A percentile compares a stretch with the other conserved stretches of the same genome.
Conservation (phyloP, 1,284 basidiomycete genomes). For the Cutaneotrichosporon sp. region DNA sequence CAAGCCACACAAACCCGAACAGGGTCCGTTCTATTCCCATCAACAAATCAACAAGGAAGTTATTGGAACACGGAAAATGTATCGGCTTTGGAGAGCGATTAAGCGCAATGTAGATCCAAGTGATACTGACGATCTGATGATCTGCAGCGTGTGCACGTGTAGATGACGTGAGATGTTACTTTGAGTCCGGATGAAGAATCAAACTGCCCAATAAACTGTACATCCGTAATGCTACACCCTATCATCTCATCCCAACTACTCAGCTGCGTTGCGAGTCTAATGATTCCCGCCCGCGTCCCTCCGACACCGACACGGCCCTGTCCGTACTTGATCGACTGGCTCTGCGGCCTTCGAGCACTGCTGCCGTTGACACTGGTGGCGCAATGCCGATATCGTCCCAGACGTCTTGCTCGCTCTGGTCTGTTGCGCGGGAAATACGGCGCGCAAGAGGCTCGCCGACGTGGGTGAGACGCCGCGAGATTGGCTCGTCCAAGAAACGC, state of each 20-base stretch:
- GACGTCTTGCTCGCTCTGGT: slow-evolving; percentile 1
- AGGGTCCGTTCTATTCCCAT: too few relatives aligned
- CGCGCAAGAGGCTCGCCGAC: slow-evolving; percentile 1
- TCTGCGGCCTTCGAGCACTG: neutral
- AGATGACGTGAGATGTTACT: too few relatives aligned
- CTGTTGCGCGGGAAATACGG: slow-evolving; percentile 4
- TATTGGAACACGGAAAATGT: too few relatives aligned
- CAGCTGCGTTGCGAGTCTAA: neutral
- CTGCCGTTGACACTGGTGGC: neutral
- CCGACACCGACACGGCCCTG: neutral
- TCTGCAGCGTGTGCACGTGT: too few relatives aligned
- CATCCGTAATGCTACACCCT: slow-evolving; percentile 2
- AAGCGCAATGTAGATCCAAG: too few relatives aligned
- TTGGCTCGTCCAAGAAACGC: neutral
- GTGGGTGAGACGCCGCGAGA: neutral
- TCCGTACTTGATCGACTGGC: slow-evolving; percentile 1
- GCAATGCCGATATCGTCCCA: slow-evolving; percentile 6
- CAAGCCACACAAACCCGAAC: too few relatives aligned
- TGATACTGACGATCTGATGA: too few relatives aligned
- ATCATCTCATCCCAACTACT: neutral
- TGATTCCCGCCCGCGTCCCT: neutral
- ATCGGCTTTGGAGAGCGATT: too few relatives aligned
- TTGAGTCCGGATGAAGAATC: too few relatives aligned
- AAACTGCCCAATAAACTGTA: neutral
- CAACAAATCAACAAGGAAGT: too few relatives aligned